Evolutionary conservation across 1,284 basidiomycete species (phyloP), one percentile per base, ranked within the genome.

Genomic region (Vanrija pseudolonga): DNA sequence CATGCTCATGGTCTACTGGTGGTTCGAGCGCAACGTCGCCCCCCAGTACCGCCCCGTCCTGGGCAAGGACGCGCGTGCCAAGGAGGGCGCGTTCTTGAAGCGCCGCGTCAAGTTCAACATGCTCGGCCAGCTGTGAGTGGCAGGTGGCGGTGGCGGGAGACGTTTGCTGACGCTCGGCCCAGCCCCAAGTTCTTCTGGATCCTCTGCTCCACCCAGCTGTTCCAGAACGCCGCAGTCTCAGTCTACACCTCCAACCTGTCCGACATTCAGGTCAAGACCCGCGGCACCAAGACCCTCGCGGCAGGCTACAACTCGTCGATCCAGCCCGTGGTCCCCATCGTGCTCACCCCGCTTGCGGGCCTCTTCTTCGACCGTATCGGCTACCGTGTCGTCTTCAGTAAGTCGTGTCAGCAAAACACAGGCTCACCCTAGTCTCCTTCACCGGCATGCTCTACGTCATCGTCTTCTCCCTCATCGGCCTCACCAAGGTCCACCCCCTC

Each of bases 241-340:
- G 67, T 74, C n/a, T 79, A 75, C 60, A 67, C 64, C 7, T 64
- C 68, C 19, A 77, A 78, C 57, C 57, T 77, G 6, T 73, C 78
- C 41, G 78, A 80, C 47, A 71, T 78, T 51, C 72, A 78, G 54
- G 60, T 66, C 19, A 48, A 67, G 19, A 78, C 77, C 0, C 65
- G 79, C 12, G 75, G 76, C 20, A 71, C 74, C 1, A 66, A 68
- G 3, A 69, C 56, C 26, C 64, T 72, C 15, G 68, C 71, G 3
- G 77, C 79, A 2, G 79, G 78, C 9, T 80, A 78, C 61, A 78
- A 76, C 43, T 59, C 67, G 1, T 68, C 73, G 0, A 56, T 78
- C 18, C 71, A 74, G 17, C 67, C 73, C 47, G 64, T 79, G 28
- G 73, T 79, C n/a, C 76, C 78, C 1, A 79, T 79, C 51, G 66